phyloP scores from a whole-genome alignment of 2,329 filamentous ascomycete genomes.

The Blumeriella jaapii region DNA sequence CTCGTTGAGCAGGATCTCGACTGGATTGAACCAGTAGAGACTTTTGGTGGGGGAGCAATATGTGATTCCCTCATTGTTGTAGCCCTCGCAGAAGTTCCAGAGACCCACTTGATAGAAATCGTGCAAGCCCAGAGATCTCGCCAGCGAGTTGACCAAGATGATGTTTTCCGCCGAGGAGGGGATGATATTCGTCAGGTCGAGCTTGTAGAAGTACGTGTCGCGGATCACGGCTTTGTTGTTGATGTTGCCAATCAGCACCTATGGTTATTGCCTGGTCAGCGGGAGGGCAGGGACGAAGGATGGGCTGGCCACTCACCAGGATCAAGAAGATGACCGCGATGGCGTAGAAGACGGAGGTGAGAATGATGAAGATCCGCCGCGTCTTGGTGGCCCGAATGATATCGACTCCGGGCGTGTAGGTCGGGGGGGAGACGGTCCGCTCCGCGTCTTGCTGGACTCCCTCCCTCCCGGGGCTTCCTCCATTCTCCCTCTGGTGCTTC shows the following conservation, averaged over 20 bases:
- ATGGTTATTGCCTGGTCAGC: neutral
- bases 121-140: conserved; percentile 73
- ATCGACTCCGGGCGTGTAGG: conserved; percentile 19
- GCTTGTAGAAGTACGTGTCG: conserved; percentile 71
- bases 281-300: neutral
- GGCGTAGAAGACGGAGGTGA: conserved; percentile 60
- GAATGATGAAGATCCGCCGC: conserved; percentile 42
- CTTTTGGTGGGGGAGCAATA: conserved; percentile 57
- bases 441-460: conserved; percentile 17
- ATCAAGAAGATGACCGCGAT: conserved; percentile 68
- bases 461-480: conserved; percentile 7
- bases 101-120: conserved; percentile 91
- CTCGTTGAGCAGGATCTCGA: conserved; percentile 68
- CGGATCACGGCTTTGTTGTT: conserved; percentile 48
- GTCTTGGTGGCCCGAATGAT: conserved; percentile 39
- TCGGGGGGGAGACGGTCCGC: conserved; percentile 17
- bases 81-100: conserved; percentile 89
- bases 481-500: conserved; percentile 10
- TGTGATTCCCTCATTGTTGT: conserved; percentile 61
- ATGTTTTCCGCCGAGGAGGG: conserved; percentile 33
- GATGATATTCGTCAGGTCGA: conserved; percentile 67
- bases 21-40: conserved; percentile 86
- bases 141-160: conserved; percentile 78
- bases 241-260: conserved; percentile 63
- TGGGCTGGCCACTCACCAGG: conserved; percentile 40